Percentiles rank a stretch among this genome's conserved stretches.
Evolutionary conservation across 164 flowering plant genomes (phyloP).

Genomic region (Kingdonia uniflora): DNA sequence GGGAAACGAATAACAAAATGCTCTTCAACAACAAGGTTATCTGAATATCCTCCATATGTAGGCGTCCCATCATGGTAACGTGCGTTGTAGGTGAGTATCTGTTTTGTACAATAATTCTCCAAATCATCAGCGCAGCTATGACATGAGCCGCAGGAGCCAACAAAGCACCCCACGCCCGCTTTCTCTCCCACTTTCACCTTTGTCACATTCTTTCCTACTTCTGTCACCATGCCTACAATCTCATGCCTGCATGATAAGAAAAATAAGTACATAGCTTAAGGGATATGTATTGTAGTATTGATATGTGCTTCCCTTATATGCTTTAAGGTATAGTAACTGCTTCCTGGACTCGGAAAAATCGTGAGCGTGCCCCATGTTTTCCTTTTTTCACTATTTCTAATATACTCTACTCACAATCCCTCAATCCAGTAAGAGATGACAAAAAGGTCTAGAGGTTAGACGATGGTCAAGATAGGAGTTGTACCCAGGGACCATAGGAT

Average conservation of each 20-base stretch:
- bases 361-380: too few relatives aligned
- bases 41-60: conserved; percentile 41
- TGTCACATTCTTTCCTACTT: conserved; percentile 36
- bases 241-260: conserved; percentile 31
- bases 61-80: conserved; percentile 26
- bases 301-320: too few relatives aligned
- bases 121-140: conserved; percentile 23
- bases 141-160: conserved; percentile 36
- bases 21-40: conserved; percentile 25
- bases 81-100: conserved; percentile 22
- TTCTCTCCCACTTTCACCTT: conserved; percentile 44
- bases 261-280: too few relatives aligned
- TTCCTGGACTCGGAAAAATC: too few relatives aligned
- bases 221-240: conserved; percentile 38
- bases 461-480: too few relatives aligned
- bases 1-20: conserved; percentile 29
- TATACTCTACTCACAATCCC: too few relatives aligned
- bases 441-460: too few relatives aligned
- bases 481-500: not conserved
- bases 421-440: too few relatives aligned
- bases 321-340: too few relatives aligned
- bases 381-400: too few relatives aligned
- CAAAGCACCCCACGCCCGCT: conserved; percentile 54
- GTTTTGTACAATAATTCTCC: conserved; percentile 41
- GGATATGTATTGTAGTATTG: too few relatives aligned